Conservation (phyloP, 2,329 filamentous ascomycete genomes). For the Aspergillus tamarii region DNA sequence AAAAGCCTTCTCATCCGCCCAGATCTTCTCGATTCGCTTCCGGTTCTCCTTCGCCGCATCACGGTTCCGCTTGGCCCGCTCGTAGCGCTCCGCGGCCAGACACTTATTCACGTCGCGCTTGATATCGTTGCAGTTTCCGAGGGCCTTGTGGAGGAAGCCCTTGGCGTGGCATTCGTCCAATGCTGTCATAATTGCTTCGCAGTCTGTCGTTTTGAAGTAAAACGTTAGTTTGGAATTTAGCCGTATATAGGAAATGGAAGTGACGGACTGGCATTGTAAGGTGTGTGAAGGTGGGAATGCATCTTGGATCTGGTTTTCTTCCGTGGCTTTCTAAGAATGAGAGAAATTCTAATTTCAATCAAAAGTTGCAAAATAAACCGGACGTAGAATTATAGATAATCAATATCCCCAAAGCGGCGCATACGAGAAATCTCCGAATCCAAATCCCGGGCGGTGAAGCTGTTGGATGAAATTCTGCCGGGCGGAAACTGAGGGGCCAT, state of each 20-base stretch:
- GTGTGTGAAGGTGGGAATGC: conserved; percentile 97
- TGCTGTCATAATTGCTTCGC: conserved; percentile 89
- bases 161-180: conserved; percentile 94
- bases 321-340: background rate
- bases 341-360: background rate
- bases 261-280: conserved; percentile 78
- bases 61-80: conserved; percentile 77
- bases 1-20: conserved; percentile 62
- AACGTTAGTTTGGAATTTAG: conserved; percentile 4
- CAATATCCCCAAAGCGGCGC: background rate
- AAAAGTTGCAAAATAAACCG: background rate
- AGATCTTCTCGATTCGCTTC: conserved; percentile 74
- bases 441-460: conserved; percentile 30
- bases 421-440: conserved; percentile 18
- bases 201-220: conserved; percentile 62
- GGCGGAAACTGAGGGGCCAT: conserved; percentile 29
- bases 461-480: conserved; percentile 34
- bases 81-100: conserved; percentile 76
- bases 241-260: conserved; percentile 1
- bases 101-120: conserved; percentile 86
- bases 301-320: conserved; percentile 55
- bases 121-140: conserved; percentile 85
- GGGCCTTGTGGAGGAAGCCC: conserved; percentile 88
- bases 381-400: background rate
- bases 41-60: conserved; percentile 70